Evolutionary conservation across 2,329 filamentous ascomycete species (phyloP).

Genomic region (Mycosphaerella arachidis): DNA sequence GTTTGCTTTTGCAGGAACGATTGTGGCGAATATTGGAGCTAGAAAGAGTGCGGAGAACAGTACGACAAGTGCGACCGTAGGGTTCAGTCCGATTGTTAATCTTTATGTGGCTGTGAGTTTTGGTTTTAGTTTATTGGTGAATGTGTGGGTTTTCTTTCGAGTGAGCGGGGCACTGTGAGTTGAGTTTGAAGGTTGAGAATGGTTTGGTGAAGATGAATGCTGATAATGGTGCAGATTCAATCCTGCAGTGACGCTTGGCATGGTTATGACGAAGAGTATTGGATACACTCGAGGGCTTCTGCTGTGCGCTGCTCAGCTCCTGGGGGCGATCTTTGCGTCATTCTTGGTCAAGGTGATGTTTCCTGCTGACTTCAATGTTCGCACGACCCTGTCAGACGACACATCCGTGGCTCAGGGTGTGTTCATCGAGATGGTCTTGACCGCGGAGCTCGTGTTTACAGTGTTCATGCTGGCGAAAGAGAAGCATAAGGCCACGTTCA

Average conservation of each 20-base stretch:
- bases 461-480: slow-evolving; percentile 35
- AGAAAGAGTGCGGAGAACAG: slow-evolving; percentile 18
- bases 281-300: slow-evolving; percentile 10
- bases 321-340: slow-evolving; percentile 31
- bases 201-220: not conserved
- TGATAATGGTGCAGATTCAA: slow-evolving; percentile 16
- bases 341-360: slow-evolving; percentile 30
- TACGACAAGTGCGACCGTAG: slow-evolving; percentile 24
- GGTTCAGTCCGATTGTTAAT: slow-evolving; percentile 1
- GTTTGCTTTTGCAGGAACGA: slow-evolving; percentile 29
- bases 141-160: slow-evolving; percentile 30
- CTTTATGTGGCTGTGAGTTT: slow-evolving; percentile 30
- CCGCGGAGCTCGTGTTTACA: slow-evolving; percentile 38
- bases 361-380: slow-evolving; percentile 26
- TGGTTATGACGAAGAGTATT: slow-evolving; percentile 27
- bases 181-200: not conserved
- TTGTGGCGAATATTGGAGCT: slow-evolving; percentile 4
- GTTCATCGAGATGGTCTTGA: slow-evolving; percentile 38
- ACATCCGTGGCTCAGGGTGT: slow-evolving; percentile 29
- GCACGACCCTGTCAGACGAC: slow-evolving; percentile 26
- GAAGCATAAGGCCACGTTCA: slow-evolving; percentile 38
- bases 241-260: slow-evolving; percentile 31
- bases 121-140: slow-evolving; percentile 31
- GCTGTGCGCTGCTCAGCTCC: slow-evolving; percentile 30
- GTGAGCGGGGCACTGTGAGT: slow-evolving; percentile 27